These are phyloP conservation scores for Atalantia buxifolia DNA, from an alignment of 345 rosid species.

Conservation along the genomic window DNA sequence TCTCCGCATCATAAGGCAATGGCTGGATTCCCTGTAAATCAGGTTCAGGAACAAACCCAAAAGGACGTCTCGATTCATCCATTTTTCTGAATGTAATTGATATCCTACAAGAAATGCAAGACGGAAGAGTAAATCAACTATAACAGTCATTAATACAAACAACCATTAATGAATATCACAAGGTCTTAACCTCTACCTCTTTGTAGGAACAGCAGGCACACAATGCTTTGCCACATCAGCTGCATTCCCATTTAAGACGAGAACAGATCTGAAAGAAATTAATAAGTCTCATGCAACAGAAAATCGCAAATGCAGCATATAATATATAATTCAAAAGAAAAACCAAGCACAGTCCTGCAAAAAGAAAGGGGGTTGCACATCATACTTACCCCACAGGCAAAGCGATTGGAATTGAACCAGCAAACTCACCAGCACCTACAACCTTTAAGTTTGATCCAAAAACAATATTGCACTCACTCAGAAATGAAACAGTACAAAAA, in stretches of 20 bases:
- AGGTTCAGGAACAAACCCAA: constrained; percentile 62
- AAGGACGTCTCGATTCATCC: constrained; percentile 78
- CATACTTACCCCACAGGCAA: constrained; percentile 82
- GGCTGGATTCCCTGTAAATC: constrained; percentile 79
- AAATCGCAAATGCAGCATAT: background rate
- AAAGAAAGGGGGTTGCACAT: background rate
- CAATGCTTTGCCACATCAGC: constrained; percentile 94
- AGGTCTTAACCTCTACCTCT: constrained; percentile 51
- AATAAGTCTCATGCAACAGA: background rate
- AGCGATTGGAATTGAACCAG: constrained; percentile 57
- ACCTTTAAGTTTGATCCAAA: constrained; percentile 65
- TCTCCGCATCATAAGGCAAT: constrained; percentile 38
- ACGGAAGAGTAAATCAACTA: background rate
- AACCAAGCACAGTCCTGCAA: background rate
- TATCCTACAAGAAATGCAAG: constrained; percentile 49
- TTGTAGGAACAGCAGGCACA: constrained; percentile 88
- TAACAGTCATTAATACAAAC: background rate
- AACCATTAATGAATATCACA: background rate
- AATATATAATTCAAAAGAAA: background rate
- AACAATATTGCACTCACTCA: constrained; percentile 72
- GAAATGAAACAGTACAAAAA: constrained; percentile 88
- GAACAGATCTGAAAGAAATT: constrained; percentile 64
- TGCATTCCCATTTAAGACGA: constrained; percentile 81
- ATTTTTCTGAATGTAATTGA: constrained; percentile 96
- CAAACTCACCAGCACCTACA: constrained; percentile 69